Evolutionary conservation across 495 filamentous ascomycete genomes (phyloP).

Genomic region (Neurospora tetraspora): DNA sequence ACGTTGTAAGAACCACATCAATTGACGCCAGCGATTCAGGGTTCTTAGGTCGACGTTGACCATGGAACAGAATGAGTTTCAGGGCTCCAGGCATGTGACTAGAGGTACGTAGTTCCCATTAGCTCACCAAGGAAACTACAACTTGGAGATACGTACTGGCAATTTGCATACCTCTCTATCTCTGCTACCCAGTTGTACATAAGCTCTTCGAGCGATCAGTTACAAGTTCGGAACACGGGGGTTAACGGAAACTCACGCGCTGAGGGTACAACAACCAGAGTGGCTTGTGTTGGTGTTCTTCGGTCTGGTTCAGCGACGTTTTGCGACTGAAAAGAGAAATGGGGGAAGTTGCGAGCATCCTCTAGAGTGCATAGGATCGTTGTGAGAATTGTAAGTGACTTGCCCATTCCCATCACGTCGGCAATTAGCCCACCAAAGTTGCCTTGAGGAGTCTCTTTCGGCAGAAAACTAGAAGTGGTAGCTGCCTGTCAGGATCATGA

Average conservation of each 20-base stretch:
- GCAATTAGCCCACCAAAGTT: background rate
- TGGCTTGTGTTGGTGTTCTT: background rate
- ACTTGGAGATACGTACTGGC: too few species aligned
- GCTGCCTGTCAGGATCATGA: background rate
- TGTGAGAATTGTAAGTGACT: background rate
- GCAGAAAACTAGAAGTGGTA: background rate
- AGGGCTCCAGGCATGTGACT: background rate
- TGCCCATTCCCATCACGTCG: background rate
- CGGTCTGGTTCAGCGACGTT: background rate
- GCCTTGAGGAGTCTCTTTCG: background rate
- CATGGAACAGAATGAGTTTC: background rate
- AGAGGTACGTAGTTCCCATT: background rate
- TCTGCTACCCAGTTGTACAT: background rate
- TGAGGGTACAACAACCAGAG: background rate
- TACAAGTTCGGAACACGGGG: background rate
- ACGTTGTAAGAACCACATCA: background rate
- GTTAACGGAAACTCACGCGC: background rate
- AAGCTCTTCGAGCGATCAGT: background rate
- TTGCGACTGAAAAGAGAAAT: background rate
- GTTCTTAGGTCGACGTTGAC: background rate
- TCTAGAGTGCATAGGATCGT: background rate
- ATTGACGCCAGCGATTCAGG: background rate
- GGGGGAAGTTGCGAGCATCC: background rate
- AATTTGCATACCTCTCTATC: too few species aligned
- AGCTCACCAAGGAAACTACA: background rate